These are phyloP conservation scores for Agroathelia rolfsii DNA, from an alignment of 1,284 basidiomycete species.

Conservation along the genomic window DNA sequence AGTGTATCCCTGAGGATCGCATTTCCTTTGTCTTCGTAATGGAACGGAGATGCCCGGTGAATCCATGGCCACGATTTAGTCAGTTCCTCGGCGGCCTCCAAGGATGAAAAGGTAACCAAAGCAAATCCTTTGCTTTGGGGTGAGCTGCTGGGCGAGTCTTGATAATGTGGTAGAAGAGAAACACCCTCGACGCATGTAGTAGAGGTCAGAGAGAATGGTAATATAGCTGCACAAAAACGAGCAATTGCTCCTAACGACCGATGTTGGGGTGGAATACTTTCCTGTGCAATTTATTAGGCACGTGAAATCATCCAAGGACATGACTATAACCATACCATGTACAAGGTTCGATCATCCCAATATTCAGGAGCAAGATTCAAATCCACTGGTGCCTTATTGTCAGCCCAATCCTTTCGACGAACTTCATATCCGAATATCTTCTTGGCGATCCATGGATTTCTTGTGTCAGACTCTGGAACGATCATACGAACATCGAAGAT, in stretches of 20 bases:
- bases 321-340: slow-evolving; percentile 38
- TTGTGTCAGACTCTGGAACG: slow-evolving; percentile 26
- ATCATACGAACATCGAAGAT: slow-evolving; percentile 52
- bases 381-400: slow-evolving; percentile 18
- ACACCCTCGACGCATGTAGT: slow-evolving; percentile 37
- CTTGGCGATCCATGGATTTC: slow-evolving; percentile 17
- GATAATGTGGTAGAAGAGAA: slow-evolving; percentile 46
- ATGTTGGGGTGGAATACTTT: slow-evolving; percentile 52
- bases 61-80: slow-evolving; percentile 53
- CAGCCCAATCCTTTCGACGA: slow-evolving; percentile 36
- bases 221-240: slow-evolving; percentile 32
- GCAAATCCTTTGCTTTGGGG: slow-evolving; percentile 66
- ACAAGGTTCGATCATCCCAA: slow-evolving; percentile 56
- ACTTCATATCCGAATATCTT: slow-evolving; percentile 46
- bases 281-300: slow-evolving; percentile 29
- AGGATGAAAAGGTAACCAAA: slow-evolving; percentile 41
- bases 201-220: slow-evolving; percentile 17
- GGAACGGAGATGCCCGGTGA: slow-evolving; percentile 2
- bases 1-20: slow-evolving; percentile 28
- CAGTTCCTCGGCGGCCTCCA: slow-evolving; percentile 31
- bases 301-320: neutral
- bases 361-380: slow-evolving; percentile 32
- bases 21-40: slow-evolving; percentile 1
- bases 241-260: slow-evolving; percentile 37
- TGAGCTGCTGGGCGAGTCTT: slow-evolving; percentile 39